phyloP scores from a whole-genome alignment of 2,329 filamentous ascomycete species.

The Clarireedia hainanense region DNA sequence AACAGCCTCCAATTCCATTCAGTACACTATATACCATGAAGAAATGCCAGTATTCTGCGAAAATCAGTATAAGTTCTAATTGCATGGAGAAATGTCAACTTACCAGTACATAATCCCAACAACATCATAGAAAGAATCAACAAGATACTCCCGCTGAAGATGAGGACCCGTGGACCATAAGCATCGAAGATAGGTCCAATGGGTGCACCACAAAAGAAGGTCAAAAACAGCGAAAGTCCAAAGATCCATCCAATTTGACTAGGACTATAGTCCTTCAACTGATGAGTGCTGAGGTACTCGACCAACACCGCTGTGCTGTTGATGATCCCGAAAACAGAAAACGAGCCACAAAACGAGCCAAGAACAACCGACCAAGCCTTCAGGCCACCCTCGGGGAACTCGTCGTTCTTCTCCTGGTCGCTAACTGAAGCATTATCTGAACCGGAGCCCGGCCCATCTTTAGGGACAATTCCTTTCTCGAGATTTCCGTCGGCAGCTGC shows the following conservation, averaged over 20 bases:
- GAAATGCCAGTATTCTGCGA: constrained; percentile 57
- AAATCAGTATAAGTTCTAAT: constrained; percentile 3
- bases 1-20: constrained; percentile 52
- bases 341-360: constrained; percentile 55
- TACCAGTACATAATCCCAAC: constrained; percentile 49
- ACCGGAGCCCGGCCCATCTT: constrained; percentile 5
- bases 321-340: constrained; percentile 55
- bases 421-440: constrained; percentile 13
- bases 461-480: constrained; percentile 11
- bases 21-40: constrained; percentile 57
- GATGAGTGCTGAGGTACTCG: constrained; percentile 52
- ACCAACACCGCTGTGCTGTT: constrained; percentile 41
- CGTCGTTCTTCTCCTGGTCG: constrained; percentile 21
- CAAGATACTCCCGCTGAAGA: constrained; percentile 26
- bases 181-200: constrained; percentile 65
- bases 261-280: constrained; percentile 49
- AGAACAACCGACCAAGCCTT: constrained; percentile 59
- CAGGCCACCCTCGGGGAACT: constrained; percentile 59
- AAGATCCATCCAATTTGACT: constrained; percentile 52
- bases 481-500: not conserved
- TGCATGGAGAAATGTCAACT: constrained; percentile 13
- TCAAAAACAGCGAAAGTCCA: constrained; percentile 55
- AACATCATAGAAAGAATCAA: constrained; percentile 35
- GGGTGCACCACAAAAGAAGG: constrained; percentile 62
- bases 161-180: constrained; percentile 45